Base-by-base conservation (phyloP, 805 yeast species). In the Wickerhamiella qilinensis region DNA sequence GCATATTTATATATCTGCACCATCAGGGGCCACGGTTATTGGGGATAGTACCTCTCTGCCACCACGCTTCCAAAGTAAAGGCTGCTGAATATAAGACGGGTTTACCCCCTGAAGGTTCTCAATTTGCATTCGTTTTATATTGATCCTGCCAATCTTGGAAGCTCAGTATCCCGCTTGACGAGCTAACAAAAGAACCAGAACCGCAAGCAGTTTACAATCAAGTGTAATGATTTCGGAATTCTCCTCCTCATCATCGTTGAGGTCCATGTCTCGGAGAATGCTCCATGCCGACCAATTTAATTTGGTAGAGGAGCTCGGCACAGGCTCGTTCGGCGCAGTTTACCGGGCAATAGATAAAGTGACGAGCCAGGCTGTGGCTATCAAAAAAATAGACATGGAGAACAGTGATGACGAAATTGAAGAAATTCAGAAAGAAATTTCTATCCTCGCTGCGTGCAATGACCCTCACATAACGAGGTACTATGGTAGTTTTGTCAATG, bases 241-340 rank as follows among this genome's bases (percentile, higher is more conserved):
- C 9, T 22, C 35, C 16, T 34, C 40, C 20, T 30, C 32, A 19
- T 25, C 41, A 19, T 38, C 41, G 17, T 20, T 30, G 35, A 25
- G 37, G 33, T 35, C 38, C 4, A 40, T 39, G 41, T 29, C 36
- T 15, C 30, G 41, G 22, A 31, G 41, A 20, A 43, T 25, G 20
- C 37, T 39, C 36, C 43, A 31, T 37, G 65, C 67, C 3, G 62
- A 58, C 35, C 73, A 71, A 51, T 72, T 70, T 47, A 60, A 58
- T 35, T 53, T 72, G 11, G 53, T 52, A 24, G 68, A 65, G 39
- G 70, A 79, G 54, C 70, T 81, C 3, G 91, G 91, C 3, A 60
- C 77, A 39, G 91, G 91, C 1, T 81, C 82, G 7, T 80, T 79
- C 54, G 91, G 91, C 0, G 77, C 73, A 3, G 91, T 80, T 2